Evolutionary conservation across 768 basidiomycete species (phyloP).

Genomic region (Auriscalpium vulgare): DNA sequence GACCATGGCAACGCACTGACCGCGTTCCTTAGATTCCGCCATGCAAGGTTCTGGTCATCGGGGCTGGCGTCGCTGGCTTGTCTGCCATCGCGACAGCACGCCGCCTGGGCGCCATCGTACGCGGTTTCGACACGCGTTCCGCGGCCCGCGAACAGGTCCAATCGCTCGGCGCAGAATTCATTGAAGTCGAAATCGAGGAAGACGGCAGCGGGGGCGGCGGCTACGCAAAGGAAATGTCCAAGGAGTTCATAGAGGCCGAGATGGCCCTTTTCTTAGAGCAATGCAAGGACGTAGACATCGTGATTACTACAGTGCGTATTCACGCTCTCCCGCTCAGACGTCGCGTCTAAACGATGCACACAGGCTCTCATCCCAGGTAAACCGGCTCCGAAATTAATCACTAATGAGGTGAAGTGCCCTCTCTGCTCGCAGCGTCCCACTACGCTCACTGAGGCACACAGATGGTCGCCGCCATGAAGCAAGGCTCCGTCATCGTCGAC

Average conservation of each 20-base stretch:
- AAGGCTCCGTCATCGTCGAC: constrained; percentile 85
- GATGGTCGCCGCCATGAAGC: constrained; percentile 89
- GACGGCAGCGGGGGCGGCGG: constrained; percentile 79
- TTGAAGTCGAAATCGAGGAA: constrained; percentile 76
- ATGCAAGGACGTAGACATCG: constrained; percentile 83
- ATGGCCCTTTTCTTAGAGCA: constrained; percentile 87
- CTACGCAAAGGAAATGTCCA: constrained; percentile 87
- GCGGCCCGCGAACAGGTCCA: constrained; percentile 86
- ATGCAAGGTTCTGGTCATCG: constrained; percentile 81
- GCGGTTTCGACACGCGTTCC: constrained; percentile 81
- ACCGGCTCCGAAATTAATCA: constrained; percentile 81
- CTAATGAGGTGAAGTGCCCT: constrained; percentile 39
- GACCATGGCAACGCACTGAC: background rate
- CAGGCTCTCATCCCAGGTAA: constrained; percentile 81
- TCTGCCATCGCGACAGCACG: constrained; percentile 83
- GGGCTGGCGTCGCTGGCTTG: constrained; percentile 83
- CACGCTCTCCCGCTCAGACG: background rate
- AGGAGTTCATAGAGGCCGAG: constrained; percentile 82
- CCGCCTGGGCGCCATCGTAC: constrained; percentile 80
- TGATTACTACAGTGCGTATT: constrained; percentile 66
- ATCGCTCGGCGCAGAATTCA: constrained; percentile 82
- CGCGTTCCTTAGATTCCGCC: constrained; percentile 57
- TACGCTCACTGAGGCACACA: constrained; percentile 10
- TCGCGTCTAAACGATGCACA: background rate
- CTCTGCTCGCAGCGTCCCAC: background rate